Evolutionary conservation across 306 rosid genomes (phyloP).

Genomic region (Prunus fruticosa): DNA sequence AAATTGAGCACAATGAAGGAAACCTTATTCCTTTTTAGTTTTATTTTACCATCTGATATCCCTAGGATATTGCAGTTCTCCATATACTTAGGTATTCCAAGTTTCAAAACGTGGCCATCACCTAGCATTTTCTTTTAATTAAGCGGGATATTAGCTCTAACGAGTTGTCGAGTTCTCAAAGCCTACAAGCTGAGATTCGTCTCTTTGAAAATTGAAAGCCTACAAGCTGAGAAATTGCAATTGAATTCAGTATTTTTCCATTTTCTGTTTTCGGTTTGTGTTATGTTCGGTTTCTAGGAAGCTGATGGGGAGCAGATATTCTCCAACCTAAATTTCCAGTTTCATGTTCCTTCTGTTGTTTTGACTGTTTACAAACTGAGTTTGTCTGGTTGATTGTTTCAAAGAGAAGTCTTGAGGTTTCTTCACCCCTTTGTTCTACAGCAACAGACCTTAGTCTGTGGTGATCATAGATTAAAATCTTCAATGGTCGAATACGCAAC

Average conservation of each 20-base stretch:
- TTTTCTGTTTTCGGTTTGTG: not conserved
- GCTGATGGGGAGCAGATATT: not conserved
- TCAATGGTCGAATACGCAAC: too few species aligned
- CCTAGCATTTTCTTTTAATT: constrained; percentile 84
- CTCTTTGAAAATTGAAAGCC: too few species aligned
- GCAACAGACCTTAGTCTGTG: too few species aligned
- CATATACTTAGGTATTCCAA: constrained; percentile 61
- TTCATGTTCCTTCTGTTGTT: not conserved
- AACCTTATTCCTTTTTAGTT: not conserved
- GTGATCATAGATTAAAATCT: too few species aligned
- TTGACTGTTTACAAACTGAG: not conserved
- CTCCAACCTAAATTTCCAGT: not conserved
- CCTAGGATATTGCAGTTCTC: constrained; percentile 8
- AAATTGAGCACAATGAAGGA: not conserved
- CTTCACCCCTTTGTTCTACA: too few species aligned
- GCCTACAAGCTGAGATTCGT: too few species aligned
- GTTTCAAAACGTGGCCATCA: constrained; percentile 90
- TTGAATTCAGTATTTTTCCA: not conserved
- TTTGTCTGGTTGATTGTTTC: not conserved
- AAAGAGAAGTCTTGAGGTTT: too few species aligned
- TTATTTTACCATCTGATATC: constrained; percentile 6
- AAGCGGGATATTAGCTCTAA: too few species aligned
- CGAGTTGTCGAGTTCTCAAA: too few species aligned
- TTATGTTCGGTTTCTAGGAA: not conserved
- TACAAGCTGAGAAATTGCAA: too few species aligned